A percentile compares a stretch with the other conserved stretches of the same genome.
Conservation (phyloP, 768 basidiomycete species). For the Kockovaella imperatae region DNA sequence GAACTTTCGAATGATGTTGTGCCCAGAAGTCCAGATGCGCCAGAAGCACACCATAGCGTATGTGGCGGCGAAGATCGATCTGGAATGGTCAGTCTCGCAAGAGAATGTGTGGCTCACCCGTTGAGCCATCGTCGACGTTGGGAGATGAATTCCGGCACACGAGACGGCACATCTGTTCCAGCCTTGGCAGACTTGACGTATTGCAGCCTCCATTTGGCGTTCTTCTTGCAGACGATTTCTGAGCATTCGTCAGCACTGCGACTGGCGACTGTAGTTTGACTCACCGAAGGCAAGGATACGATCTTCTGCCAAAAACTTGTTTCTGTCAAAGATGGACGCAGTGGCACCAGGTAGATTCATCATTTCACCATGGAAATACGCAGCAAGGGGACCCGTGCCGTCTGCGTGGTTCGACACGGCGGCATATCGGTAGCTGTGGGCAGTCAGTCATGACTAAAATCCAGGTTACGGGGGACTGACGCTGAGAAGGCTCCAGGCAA, state of each 20-base stretch:
- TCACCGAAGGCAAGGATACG: conserved; percentile 52
- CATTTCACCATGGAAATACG: conserved; percentile 40
- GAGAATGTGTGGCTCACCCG: conserved; percentile 21
- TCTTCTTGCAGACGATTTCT: conserved; percentile 39
- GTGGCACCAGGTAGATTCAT: conserved; percentile 37
- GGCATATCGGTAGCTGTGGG: conserved; percentile 28
- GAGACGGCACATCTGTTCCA: conserved; percentile 39
- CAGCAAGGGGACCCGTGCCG: conserved; percentile 36
- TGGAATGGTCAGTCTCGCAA: neutral
- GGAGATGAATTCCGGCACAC: conserved; percentile 39
- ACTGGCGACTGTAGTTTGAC: conserved; percentile 1
- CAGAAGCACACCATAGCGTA: conserved; percentile 38
- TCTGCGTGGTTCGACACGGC: conserved; percentile 37
- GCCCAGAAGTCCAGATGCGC: conserved; percentile 41
- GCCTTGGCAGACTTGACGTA: conserved; percentile 43
- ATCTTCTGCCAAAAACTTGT: conserved; percentile 80
- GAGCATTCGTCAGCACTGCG: conserved; percentile 5
- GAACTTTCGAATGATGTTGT: conserved; percentile 39
- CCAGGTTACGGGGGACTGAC: neutral
- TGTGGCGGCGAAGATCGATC: conserved; percentile 36
- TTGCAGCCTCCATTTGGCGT: conserved; percentile 39
- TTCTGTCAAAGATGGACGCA: conserved; percentile 53
- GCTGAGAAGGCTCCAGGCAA: conserved; percentile 41
- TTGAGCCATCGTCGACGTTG: conserved; percentile 45
- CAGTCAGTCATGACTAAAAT: neutral